Conservation (phyloP, 2,329 filamentous ascomycete genomes). For the Verticillium albo-atrum region DNA sequence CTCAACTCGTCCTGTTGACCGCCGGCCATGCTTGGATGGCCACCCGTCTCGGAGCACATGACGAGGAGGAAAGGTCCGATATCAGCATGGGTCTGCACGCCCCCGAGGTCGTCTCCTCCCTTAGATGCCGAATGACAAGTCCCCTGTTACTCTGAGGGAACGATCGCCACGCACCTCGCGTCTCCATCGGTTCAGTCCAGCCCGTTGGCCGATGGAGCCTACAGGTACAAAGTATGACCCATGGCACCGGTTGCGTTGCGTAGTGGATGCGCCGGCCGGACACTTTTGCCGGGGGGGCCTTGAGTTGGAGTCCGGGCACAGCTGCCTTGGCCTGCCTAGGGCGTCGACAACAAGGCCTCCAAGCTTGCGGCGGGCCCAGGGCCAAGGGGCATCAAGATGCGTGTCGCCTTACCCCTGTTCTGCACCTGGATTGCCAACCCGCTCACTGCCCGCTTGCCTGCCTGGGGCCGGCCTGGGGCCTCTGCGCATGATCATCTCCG, state of each 20-base stretch:
- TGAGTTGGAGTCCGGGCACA: neutral
- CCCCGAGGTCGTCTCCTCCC: neutral
- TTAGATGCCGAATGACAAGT: neutral
- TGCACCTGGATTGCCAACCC: neutral
- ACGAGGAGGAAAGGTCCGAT: neutral
- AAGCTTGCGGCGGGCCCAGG: neutral
- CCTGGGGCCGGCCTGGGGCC: neutral
- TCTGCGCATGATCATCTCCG: neutral
- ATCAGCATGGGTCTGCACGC: neutral
- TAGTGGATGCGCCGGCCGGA: neutral
- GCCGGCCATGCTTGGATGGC: too few species aligned
- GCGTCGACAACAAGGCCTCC: neutral
- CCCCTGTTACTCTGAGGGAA: neutral
- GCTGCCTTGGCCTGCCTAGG: neutral
- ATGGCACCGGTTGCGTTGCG: neutral
- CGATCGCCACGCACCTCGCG: neutral
- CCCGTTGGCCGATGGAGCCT: neutral
- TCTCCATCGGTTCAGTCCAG: neutral
- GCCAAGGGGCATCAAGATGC: neutral
- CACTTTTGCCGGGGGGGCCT: neutral
- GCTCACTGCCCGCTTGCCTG: neutral
- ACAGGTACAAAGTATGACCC: neutral
- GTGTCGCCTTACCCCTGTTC: neutral
- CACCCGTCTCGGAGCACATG: neutral
- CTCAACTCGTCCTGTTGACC: too few species aligned